These are phyloP conservation scores for Debaryomyces singareniensis DNA, from an alignment of 1,139 yeast species.

Conservation along the genomic window DNA sequence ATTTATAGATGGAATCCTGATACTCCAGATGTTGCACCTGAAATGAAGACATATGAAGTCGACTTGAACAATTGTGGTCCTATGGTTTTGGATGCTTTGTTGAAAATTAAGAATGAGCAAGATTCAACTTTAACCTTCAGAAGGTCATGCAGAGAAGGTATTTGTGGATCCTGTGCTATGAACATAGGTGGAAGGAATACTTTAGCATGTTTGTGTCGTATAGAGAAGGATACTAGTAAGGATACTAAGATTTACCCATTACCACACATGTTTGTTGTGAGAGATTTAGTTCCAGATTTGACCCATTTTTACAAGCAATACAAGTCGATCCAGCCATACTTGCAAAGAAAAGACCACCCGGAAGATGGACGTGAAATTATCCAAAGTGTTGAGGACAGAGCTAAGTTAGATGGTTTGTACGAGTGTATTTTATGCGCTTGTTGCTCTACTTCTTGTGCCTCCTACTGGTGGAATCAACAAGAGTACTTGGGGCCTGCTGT, in stretches of 20 bases:
- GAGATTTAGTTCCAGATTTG: slow-evolving; percentile 96
- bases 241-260: slow-evolving; percentile 89
- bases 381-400: slow-evolving; percentile 90
- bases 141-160: slow-evolving; percentile 99
- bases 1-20: slow-evolving; percentile 99
- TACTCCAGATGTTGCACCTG: slow-evolving; percentile 88
- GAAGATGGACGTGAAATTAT: slow-evolving; percentile 90
- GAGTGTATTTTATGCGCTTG: slow-evolving; percentile 99
- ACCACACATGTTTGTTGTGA: slow-evolving; percentile 97
- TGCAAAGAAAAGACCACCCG: slow-evolving; percentile 79
- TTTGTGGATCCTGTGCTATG: slow-evolving; percentile 99
- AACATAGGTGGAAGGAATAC: slow-evolving; percentile 97
- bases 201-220: slow-evolving; percentile 91
- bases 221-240: slow-evolving; percentile 71
- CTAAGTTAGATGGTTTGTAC: slow-evolving; percentile 92
- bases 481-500: slow-evolving; percentile 98
- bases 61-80: slow-evolving; percentile 95
- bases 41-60: slow-evolving; percentile 73
- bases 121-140: slow-evolving; percentile 94
- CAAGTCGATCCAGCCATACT: slow-evolving; percentile 94
- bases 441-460: slow-evolving; percentile 98
- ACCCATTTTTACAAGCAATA: slow-evolving; percentile 98
- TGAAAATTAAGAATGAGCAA: slow-evolving; percentile 93
- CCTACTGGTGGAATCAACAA: slow-evolving; percentile 99
- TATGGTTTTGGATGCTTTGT: slow-evolving; percentile 91